Conservation (phyloP, 805 yeast genomes). For the Hanseniaspora guilliermondii region DNA sequence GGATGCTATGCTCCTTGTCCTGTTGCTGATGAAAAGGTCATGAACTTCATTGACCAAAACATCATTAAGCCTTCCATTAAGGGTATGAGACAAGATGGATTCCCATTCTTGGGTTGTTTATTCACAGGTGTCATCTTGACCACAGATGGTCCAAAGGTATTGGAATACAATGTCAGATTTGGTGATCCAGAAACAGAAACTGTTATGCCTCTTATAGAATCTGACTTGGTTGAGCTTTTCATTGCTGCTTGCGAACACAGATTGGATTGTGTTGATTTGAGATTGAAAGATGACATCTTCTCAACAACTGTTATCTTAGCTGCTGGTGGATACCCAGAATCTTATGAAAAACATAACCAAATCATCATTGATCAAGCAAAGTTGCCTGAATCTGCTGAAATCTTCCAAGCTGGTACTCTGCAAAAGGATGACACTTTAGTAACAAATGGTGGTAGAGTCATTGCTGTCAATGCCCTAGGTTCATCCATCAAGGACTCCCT, state of each 20-base stretch:
- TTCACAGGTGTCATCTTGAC: conserved; percentile 93
- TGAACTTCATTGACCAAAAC: conserved; percentile 56
- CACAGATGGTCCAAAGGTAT: conserved; percentile 78
- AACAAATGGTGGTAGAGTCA: conserved; percentile 93
- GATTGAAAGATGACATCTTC: conserved; percentile 42
- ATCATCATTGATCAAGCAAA: conserved; percentile 42
- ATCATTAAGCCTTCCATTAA: conserved; percentile 83
- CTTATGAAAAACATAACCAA: conserved; percentile 73
- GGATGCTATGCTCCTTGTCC: conserved; percentile 99
- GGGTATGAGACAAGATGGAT: conserved; percentile 92
- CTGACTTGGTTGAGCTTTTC: conserved; percentile 82
- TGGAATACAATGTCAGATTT: conserved; percentile 94
- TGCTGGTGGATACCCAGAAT: conserved; percentile 93
- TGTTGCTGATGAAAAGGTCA: conserved; percentile 64
- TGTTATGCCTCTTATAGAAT: conserved; percentile 71
- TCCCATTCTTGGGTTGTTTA: conserved; percentile 88
- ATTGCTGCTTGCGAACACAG: conserved; percentile 90
- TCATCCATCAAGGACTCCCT: conserved; percentile 67
- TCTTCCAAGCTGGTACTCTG: conserved; percentile 96
- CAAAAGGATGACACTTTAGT: conserved; percentile 34
- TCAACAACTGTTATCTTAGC: conserved; percentile 92
- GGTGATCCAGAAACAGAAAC: conserved; percentile 99
- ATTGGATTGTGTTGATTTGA: conserved; percentile 63
- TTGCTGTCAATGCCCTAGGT: conserved; percentile 85
- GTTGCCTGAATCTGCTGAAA: conserved; percentile 36